Conservation (phyloP, 768 basidiomycete species). For the Sporobolomyces phaffii region DNA sequence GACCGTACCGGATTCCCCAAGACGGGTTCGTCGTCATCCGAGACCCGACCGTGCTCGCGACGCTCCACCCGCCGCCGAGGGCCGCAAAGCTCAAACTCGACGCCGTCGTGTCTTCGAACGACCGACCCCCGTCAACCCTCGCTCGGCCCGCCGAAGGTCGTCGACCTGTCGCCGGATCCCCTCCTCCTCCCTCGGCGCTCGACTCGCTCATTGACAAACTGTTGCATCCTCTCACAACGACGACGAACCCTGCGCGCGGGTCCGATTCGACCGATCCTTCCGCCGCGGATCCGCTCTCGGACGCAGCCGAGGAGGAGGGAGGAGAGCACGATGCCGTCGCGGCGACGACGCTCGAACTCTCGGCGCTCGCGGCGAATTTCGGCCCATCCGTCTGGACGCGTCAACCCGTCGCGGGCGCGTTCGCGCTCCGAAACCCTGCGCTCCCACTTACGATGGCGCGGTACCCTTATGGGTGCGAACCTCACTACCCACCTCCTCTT, state of each 20-base stretch:
- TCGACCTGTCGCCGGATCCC: no score
- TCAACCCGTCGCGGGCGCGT: not conserved
- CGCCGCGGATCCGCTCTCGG: not conserved
- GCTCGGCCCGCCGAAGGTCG: not conserved
- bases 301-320: no score
- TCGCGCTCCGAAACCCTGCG: conserved; percentile 14
- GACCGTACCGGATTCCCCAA: conserved; percentile 19
- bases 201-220: not conserved
- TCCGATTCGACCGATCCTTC: no score
- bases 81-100: conserved; percentile 17
- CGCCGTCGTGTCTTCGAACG: not conserved
- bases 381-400: conserved; percentile 15
- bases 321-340: not conserved
- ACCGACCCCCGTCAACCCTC: not conserved
- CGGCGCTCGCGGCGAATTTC: conserved; percentile 28
- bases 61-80: conserved; percentile 1
- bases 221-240: conserved; percentile 5
- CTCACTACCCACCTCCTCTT: not conserved
- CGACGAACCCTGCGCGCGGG: no score
- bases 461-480: conserved; percentile 31
- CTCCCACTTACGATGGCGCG: conserved; percentile 10
- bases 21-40: conserved; percentile 25
- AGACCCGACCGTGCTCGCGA: conserved; percentile 32
- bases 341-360: not conserved
- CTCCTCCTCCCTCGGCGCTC: not conserved